These are phyloP conservation scores for Plectosphaerella sp. DNA, from an alignment of 2,329 filamentous ascomycete species.

Conservation along the genomic window DNA sequence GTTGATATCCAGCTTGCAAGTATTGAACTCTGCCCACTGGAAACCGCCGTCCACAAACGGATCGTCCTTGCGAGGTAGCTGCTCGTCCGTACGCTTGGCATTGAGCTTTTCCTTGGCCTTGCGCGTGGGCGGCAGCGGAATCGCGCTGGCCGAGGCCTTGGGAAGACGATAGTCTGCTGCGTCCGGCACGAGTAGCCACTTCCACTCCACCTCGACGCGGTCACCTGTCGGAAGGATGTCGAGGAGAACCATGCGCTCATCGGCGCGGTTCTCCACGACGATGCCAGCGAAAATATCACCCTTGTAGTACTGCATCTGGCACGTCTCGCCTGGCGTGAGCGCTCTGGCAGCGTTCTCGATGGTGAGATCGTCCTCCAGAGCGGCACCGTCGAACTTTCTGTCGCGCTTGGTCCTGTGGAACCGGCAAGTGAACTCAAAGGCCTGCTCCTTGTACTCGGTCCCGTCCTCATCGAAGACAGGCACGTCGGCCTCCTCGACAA, in stretches of 20 bases:
- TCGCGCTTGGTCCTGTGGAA: slow-evolving; percentile 89
- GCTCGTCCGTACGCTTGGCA: slow-evolving; percentile 56
- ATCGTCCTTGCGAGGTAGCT: slow-evolving; percentile 61
- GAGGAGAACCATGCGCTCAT: slow-evolving; percentile 72
- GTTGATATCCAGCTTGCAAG: slow-evolving; percentile 48
- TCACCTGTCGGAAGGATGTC: slow-evolving; percentile 81
- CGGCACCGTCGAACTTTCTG: slow-evolving; percentile 65
- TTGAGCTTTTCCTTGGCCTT: slow-evolving; percentile 65
- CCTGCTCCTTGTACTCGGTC: slow-evolving; percentile 86
- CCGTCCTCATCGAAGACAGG: slow-evolving; percentile 87
- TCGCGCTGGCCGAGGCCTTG: slow-evolving; percentile 69
- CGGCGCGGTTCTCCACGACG: slow-evolving; percentile 75
- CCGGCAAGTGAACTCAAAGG: slow-evolving; percentile 89
- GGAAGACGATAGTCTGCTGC: slow-evolving; percentile 65
- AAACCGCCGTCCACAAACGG: slow-evolving; percentile 59
- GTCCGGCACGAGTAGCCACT: slow-evolving; percentile 73
- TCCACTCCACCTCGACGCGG: slow-evolving; percentile 76
- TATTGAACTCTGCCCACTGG: slow-evolving; percentile 78
- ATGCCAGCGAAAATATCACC: slow-evolving; percentile 88
- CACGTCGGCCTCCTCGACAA: slow-evolving; percentile 81
- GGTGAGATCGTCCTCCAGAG: slow-evolving; percentile 65
- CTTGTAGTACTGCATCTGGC: slow-evolving; percentile 80
- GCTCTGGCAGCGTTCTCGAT: slow-evolving; percentile 64
- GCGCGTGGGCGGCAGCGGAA: slow-evolving; percentile 62
- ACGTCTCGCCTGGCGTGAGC: slow-evolving; percentile 68